These are phyloP conservation scores for Nemania sp. DNA, from an alignment of 2,329 filamentous ascomycete species.

Conservation along the genomic window DNA sequence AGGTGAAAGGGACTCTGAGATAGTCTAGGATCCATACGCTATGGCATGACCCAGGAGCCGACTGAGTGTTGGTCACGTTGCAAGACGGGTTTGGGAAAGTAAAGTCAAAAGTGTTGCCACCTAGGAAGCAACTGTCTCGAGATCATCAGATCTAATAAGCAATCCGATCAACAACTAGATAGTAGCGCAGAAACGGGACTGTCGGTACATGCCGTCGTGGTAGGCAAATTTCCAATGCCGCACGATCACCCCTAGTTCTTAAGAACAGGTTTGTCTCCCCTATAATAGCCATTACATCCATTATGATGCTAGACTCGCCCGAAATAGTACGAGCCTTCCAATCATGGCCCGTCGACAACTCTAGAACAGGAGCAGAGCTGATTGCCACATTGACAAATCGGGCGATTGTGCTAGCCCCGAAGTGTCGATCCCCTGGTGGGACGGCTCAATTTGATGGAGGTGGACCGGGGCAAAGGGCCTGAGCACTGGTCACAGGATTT, in stretches of 20 bases:
- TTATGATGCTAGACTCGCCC: slow-evolving; percentile 6
- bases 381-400: slow-evolving; percentile 18
- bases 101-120: neutral
- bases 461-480: neutral
- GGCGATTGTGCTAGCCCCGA: slow-evolving; percentile 11
- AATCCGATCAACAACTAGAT: neutral
- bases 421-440: slow-evolving; percentile 16
- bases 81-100: slow-evolving; percentile 8
- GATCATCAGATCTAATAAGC: neutral
- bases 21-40: slow-evolving; percentile 20
- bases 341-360: neutral
- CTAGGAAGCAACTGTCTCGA: neutral
- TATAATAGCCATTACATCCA: slow-evolving; percentile 1
- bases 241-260: slow-evolving; percentile 4
- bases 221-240: neutral
- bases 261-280: neutral
- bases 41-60: slow-evolving; percentile 13
- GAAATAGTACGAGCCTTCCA: slow-evolving; percentile 8
- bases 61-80: slow-evolving; percentile 1
- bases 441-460: slow-evolving; percentile 16
- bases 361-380: slow-evolving; percentile 5
- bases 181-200: neutral
- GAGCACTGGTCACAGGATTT: slow-evolving; percentile 3
- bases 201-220: slow-evolving; percentile 5
- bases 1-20: slow-evolving; percentile 14